Evolutionary conservation across 2,329 filamentous ascomycete species (phyloP).

Genomic region (Ascochyta rabiei): DNA sequence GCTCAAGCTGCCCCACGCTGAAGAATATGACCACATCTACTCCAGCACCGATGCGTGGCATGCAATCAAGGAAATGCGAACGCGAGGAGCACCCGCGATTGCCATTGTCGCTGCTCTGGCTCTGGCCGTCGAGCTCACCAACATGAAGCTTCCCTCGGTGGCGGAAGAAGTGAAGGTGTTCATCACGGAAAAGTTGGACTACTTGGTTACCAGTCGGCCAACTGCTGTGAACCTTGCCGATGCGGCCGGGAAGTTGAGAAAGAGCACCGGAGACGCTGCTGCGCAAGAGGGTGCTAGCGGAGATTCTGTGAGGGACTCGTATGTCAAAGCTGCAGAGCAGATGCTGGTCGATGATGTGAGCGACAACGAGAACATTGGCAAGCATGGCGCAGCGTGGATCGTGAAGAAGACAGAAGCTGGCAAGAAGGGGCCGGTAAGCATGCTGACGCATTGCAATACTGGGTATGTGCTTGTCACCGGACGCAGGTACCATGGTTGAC

Average conservation of each 20-base stretch:
- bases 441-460: slow-evolving; percentile 97
- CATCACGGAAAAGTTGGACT: slow-evolving; percentile 79
- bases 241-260: slow-evolving; percentile 80
- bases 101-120: slow-evolving; percentile 95
- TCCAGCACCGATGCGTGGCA: slow-evolving; percentile 79
- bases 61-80: slow-evolving; percentile 83
- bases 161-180: slow-evolving; percentile 69
- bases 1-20: slow-evolving; percentile 79
- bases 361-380: slow-evolving; percentile 86
- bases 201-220: slow-evolving; percentile 85
- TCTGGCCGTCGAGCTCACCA: slow-evolving; percentile 81
- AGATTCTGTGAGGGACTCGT: slow-evolving; percentile 67
- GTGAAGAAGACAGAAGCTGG: slow-evolving; percentile 61
- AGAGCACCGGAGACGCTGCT: slow-evolving; percentile 61
- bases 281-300: slow-evolving; percentile 53
- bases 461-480: slow-evolving; percentile 60
- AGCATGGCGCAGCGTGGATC: slow-evolving; percentile 84
- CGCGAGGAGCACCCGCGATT: slow-evolving; percentile 85
- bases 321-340: slow-evolving; percentile 79
- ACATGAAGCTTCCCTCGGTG: slow-evolving; percentile 57
- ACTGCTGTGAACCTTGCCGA: slow-evolving; percentile 95
- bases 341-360: slow-evolving; percentile 87
- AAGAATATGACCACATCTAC: slow-evolving; percentile 75
- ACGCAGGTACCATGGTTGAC: slow-evolving; percentile 24
- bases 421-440: slow-evolving; percentile 67